Percentiles rank a stretch among this genome's conserved stretches.
phyloP scores from a whole-genome alignment of 768 basidiomycete genomes.

The Cantharellus anzutake region DNA sequence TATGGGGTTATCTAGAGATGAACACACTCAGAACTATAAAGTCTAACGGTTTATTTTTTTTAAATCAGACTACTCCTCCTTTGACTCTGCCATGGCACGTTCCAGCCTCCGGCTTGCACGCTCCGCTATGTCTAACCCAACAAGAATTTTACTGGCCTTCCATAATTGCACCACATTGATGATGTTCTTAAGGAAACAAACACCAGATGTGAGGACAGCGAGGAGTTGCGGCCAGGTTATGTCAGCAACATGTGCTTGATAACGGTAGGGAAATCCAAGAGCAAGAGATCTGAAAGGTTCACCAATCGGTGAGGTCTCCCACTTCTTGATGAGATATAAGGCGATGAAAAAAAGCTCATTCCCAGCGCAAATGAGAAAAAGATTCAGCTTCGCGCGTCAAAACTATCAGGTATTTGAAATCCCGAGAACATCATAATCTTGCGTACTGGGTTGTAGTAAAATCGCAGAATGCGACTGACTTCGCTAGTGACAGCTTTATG shows the following conservation, averaged over 20 bases:
- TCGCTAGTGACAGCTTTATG: conserved; percentile 88
- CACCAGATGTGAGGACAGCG: conserved; percentile 39
- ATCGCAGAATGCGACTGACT: conserved; percentile 78
- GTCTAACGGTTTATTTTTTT: too few species aligned
- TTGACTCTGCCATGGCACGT: neutral
- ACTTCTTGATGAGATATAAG: conserved; percentile 84
- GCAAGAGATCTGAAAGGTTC: conserved; percentile 12
- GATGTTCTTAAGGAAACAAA: conserved; percentile 70
- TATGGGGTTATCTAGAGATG: too few species aligned
- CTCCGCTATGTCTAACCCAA: conserved; percentile 83
- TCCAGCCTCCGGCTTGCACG: conserved; percentile 23
- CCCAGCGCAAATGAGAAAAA: conserved; percentile 84
- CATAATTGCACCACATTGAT: conserved; percentile 94
- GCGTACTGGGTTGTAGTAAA: conserved; percentile 77
- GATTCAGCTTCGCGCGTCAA: conserved; percentile 7
- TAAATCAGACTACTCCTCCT: neutral
- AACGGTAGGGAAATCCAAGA: conserved; percentile 9
- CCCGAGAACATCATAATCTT: too few species aligned
- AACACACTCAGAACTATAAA: too few species aligned
- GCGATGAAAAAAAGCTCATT: conserved; percentile 95
- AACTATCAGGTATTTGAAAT: too few species aligned
- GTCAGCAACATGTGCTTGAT: conserved; percentile 12
- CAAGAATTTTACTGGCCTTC: conserved; percentile 86
- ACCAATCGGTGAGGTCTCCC: conserved; percentile 41
- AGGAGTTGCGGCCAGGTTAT: conserved; percentile 64